Conservation (phyloP, 768 basidiomycete genomes). For the Infundibulicybe gibba region DNA sequence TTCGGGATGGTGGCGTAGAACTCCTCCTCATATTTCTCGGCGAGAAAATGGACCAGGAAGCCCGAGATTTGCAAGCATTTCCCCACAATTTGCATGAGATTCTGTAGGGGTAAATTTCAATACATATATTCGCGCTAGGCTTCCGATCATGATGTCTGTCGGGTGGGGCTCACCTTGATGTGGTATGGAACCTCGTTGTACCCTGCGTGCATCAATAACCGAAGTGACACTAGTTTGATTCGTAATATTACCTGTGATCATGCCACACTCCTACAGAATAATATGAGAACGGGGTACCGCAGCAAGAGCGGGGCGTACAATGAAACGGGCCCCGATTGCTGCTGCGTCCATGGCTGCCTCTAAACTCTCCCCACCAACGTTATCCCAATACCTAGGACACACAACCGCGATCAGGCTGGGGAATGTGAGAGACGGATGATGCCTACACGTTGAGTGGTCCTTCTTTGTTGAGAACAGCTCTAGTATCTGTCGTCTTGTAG, state of each 20-base stretch:
- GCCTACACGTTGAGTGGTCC: conserved; percentile 42
- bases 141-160: no score
- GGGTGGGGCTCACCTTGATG: conserved; percentile 18
- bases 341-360: conserved; percentile 53
- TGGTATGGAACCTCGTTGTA: conserved; percentile 26
- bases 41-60: conserved; percentile 31
- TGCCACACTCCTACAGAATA: conserved; percentile 31
- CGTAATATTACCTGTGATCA: conserved; percentile 23
- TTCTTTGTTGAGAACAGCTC: conserved; percentile 47
- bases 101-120: conserved; percentile 20
- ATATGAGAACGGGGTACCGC: not conserved
- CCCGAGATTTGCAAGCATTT: conserved; percentile 35
- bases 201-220: conserved; percentile 4
- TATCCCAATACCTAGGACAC: conserved; percentile 43
- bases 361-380: conserved; percentile 57
- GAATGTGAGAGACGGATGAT: not conserved
- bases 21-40: conserved; percentile 29
- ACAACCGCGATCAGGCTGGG: not conserved
- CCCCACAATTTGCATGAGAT: conserved; percentile 30
- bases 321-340: conserved; percentile 40
- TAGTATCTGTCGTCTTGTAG: conserved; percentile 57
- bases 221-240: not conserved
- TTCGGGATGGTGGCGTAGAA: conserved; percentile 39
- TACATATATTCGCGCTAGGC: not conserved
- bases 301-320: conserved; percentile 27